These are phyloP conservation scores for Hypoxylon sp. DNA, from an alignment of 2,329 filamentous ascomycete genomes.

Conservation along the genomic window DNA sequence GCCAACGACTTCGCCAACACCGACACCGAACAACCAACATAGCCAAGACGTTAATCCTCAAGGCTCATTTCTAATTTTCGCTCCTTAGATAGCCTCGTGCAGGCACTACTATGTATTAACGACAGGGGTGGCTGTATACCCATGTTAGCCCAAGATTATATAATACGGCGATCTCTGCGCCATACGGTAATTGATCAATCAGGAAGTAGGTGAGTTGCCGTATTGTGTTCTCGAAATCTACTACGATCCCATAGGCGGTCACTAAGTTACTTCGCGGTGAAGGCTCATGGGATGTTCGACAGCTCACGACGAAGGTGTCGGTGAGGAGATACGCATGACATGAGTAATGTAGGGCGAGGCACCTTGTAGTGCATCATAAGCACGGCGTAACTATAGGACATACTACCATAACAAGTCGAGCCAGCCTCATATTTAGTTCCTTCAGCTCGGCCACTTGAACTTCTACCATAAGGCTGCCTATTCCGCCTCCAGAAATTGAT, in stretches of 20 bases:
- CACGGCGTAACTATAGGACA: constrained; percentile 28
- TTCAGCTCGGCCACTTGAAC: constrained; percentile 28
- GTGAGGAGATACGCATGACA: constrained; percentile 28
- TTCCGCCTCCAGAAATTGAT: neutral
- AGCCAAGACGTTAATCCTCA: constrained; percentile 1
- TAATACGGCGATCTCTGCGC: constrained; percentile 8
- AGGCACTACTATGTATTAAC: neutral
- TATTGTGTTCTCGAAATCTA: neutral
- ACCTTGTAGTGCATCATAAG: constrained; percentile 25
- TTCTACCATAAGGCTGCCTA: constrained; percentile 11
- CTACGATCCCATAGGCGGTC: constrained; percentile 2
- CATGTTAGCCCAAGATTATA: neutral
- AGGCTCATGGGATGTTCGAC: constrained; percentile 7
- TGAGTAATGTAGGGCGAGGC: constrained; percentile 22
- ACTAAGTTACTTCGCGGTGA: constrained; percentile 12
- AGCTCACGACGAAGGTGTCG: constrained; percentile 8
- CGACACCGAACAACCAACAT: constrained; percentile 7
- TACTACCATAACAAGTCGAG: constrained; percentile 32
- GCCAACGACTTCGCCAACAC: constrained; percentile 9
- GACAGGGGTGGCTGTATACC: constrained; percentile 1
- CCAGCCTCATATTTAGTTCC: constrained; percentile 36
- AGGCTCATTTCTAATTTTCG: constrained; percentile 2
- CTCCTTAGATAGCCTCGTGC: constrained; percentile 13
- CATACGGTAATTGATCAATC: constrained; percentile 11
- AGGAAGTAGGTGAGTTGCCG: constrained; percentile 5